A percentile compares a stretch with the other conserved stretches of the same genome.
phyloP scores from a whole-genome alignment of 768 basidiomycete genomes.

The Crepidotus variabilis region DNA sequence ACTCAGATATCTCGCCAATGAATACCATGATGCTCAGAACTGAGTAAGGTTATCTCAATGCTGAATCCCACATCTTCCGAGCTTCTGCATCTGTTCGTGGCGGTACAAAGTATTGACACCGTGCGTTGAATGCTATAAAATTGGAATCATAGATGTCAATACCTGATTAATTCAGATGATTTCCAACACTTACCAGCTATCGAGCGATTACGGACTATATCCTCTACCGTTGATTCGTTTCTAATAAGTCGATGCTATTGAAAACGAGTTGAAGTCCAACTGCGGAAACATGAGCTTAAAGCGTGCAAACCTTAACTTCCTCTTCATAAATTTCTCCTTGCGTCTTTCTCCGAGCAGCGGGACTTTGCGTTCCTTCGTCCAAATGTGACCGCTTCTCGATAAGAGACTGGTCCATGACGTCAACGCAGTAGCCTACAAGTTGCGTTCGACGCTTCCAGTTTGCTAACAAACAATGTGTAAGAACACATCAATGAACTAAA shows the following conservation, averaged over 20 bases:
- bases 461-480: slow-evolving; percentile 26
- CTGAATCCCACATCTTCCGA: slow-evolving; percentile 29
- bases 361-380: slow-evolving; percentile 39
- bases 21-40: not conserved
- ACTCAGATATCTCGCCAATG: too few species aligned
- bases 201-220: slow-evolving; percentile 66
- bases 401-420: slow-evolving; percentile 63
- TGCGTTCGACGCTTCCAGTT: slow-evolving; percentile 74
- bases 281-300: not conserved
- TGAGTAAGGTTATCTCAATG: slow-evolving; percentile 18
- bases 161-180: not conserved
- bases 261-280: not conserved
- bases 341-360: slow-evolving; percentile 41
- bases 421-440: slow-evolving; percentile 73
- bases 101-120: slow-evolving; percentile 77
- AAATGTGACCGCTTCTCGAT: slow-evolving; percentile 49
- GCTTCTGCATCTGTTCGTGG: slow-evolving; percentile 56
- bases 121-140: slow-evolving; percentile 63
- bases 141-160: not conserved
- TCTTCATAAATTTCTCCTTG: slow-evolving; percentile 60
- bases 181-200: slow-evolving; percentile 52
- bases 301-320: slow-evolving; percentile 58
- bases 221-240: slow-evolving; percentile 71
- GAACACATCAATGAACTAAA: slow-evolving; percentile 12
- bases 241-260: slow-evolving; percentile 66